Base-by-base conservation (phyloP, 768 basidiomycete species). In the Trametes punicea region DNA sequence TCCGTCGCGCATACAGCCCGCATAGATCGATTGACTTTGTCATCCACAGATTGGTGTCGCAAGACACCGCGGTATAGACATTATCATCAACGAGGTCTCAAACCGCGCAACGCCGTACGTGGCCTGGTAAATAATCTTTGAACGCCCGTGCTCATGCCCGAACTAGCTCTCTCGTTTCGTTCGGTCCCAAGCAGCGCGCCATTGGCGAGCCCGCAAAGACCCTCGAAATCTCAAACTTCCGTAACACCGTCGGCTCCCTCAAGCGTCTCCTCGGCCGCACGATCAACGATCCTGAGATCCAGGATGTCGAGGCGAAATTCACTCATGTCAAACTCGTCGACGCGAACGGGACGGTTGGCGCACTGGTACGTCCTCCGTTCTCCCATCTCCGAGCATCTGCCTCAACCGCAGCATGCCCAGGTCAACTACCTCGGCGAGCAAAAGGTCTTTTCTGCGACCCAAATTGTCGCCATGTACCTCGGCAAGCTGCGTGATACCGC, bases 201-300 rank as follows among this genome's bases (percentile, higher is more conserved):
- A 89, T 98, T 69, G 96, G 97, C 61, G 96, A 99, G 73, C 61
- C 93, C 18, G 96, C 95, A 64, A 99, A 98, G 79, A 98, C 91
- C 0, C 92, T 95, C 64, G 96, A 98, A 74, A 97, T 88, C 15
- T 95, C 93, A 64, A 98, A 98, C 75, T 98, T 94, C 81, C 90
- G 85, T 74, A 99, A 98, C 77, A 98, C 97, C 23, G 80, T 97
- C 69, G 97, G 97, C 38, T 87, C 84, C 0, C 77, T 98, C 66
- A 98, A 98, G 73, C 83, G 95, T 20, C 81, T 98, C 36, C 77
- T 97, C 63, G 96, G 95, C 8, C 82, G 95, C 47, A 83, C 87
- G 26, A 63, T 88, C 61, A 70, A 76, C 40, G 96, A 98, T 72
- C 76, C 87, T 10, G 94, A 98, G 70, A 79, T 95, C 55, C 79